phyloP scores from a whole-genome alignment of 2,329 filamentous ascomycete species.

The Arachnomyces sp. region DNA sequence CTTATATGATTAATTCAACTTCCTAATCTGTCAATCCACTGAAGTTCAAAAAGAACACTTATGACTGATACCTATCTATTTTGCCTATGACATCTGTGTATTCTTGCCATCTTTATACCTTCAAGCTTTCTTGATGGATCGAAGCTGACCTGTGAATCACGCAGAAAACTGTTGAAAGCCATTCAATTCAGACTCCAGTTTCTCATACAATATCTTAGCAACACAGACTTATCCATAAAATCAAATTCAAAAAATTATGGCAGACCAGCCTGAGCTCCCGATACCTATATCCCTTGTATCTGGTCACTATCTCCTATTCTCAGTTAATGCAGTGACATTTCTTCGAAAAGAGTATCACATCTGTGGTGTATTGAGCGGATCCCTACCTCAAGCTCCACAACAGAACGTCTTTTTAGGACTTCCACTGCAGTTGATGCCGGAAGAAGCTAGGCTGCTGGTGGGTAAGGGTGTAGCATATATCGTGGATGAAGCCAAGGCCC shows the following conservation, averaged over 20 bases:
- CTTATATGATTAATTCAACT: constrained; percentile 57
- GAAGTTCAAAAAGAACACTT: constrained; percentile 44
- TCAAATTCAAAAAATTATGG: constrained; percentile 18
- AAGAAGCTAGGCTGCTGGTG: constrained; percentile 77
- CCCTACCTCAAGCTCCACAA: constrained; percentile 82
- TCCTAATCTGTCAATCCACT: constrained; percentile 79
- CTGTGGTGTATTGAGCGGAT: constrained; percentile 77
- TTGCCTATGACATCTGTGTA: constrained; percentile 24
- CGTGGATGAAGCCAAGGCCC: constrained; percentile 68
- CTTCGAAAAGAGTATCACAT: constrained; percentile 75
- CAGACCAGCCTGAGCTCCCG: constrained; percentile 40
- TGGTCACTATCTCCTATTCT: constrained; percentile 81
- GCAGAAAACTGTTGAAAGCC: constrained; percentile 3
- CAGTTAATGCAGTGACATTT: constrained; percentile 68
- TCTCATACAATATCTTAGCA: no score
- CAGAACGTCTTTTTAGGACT: constrained; percentile 91
- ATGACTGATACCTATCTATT: constrained; percentile 19
- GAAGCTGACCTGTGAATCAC: constrained; percentile 17
- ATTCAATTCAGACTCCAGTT: not conserved
- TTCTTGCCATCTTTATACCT: constrained; percentile 9
- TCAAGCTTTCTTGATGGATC: constrained; percentile 5
- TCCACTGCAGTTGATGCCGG: constrained; percentile 80
- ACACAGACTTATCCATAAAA: no score
- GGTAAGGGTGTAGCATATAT: constrained; percentile 69
- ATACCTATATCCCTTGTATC: constrained; percentile 76